These are phyloP conservation scores for Zostera marina DNA, from an alignment of 116 monocot genomes.

Conservation along the genomic window DNA sequence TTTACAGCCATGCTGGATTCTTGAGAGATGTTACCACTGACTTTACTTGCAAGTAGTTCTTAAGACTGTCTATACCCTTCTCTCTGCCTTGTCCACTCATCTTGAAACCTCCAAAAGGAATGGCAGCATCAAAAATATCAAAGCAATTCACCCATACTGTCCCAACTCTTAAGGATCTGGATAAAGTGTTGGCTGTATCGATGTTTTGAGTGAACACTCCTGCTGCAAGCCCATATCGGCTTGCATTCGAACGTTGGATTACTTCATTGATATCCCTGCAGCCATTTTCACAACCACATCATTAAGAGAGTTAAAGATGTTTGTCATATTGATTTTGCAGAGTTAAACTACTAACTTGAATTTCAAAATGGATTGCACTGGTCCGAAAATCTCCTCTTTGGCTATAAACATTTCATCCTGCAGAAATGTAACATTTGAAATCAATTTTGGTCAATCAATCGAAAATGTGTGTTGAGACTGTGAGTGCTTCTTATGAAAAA, in stretches of 20 bases:
- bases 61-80: conserved; percentile 87
- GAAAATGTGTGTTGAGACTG: no score
- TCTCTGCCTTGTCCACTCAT: conserved; percentile 93
- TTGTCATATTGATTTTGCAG: no score
- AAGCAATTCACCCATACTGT: conserved; percentile 82
- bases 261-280: conserved; percentile 83
- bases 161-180: conserved; percentile 48
- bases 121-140: conserved; percentile 79
- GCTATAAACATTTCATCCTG: conserved; percentile 18
- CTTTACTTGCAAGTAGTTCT: conserved; percentile 79
- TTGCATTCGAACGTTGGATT: conserved; percentile 49
- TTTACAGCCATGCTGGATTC: conserved; percentile 73
- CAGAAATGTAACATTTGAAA: background rate
- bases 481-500: background rate
- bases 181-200: conserved; percentile 67
- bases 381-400: conserved; percentile 90
- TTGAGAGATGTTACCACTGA: conserved; percentile 59
- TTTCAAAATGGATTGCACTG: conserved; percentile 93
- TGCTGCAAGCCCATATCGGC: conserved; percentile 68
- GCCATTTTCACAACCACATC: background rate
- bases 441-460: no score
- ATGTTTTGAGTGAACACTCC: conserved; percentile 78
- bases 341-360: conserved; percentile 49
- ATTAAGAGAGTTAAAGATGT: background rate
- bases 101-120: conserved; percentile 94